Percentiles rank a stretch among this genome's conserved stretches.
Conservation (phyloP, 2,329 filamentous ascomycete species). For the Diaporthe eres region DNA sequence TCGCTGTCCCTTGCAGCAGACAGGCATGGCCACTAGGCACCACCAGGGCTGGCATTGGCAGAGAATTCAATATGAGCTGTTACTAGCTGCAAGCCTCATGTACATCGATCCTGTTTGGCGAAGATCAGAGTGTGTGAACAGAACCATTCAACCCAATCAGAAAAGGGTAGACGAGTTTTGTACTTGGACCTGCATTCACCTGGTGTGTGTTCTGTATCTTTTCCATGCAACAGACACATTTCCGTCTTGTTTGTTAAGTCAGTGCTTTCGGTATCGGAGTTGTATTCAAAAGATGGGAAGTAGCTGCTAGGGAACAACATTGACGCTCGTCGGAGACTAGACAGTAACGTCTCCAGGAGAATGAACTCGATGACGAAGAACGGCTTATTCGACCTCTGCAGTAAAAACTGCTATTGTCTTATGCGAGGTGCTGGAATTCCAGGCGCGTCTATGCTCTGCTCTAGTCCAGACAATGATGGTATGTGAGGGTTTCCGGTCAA, state of each 20-base stretch:
- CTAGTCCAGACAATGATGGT: background rate
- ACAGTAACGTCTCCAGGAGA: background rate
- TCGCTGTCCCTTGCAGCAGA: slow-evolving; percentile 13
- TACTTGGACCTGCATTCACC: background rate
- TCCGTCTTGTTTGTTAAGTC: background rate
- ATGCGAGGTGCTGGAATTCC: too few species aligned
- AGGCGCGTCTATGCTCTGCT: background rate
- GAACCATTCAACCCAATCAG: background rate
- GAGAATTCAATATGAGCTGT: background rate
- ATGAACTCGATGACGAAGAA: background rate
- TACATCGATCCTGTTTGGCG: background rate
- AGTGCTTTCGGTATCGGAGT: background rate
- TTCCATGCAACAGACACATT: background rate
- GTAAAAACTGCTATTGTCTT: background rate
- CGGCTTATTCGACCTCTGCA: too few species aligned
- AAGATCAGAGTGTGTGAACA: background rate
- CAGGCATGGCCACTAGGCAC: background rate
- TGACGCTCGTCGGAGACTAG: background rate
- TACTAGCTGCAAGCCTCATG: slow-evolving; percentile 30
- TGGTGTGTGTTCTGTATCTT: background rate
- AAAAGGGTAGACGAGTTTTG: background rate
- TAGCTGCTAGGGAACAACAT: too few species aligned
- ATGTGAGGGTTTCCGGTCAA: background rate
- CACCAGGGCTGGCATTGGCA: slow-evolving; percentile 11
- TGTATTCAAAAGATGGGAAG: background rate